These are phyloP conservation scores for Lentinula lateritia DNA, from an alignment of 768 basidiomycete species.

Conservation along the genomic window DNA sequence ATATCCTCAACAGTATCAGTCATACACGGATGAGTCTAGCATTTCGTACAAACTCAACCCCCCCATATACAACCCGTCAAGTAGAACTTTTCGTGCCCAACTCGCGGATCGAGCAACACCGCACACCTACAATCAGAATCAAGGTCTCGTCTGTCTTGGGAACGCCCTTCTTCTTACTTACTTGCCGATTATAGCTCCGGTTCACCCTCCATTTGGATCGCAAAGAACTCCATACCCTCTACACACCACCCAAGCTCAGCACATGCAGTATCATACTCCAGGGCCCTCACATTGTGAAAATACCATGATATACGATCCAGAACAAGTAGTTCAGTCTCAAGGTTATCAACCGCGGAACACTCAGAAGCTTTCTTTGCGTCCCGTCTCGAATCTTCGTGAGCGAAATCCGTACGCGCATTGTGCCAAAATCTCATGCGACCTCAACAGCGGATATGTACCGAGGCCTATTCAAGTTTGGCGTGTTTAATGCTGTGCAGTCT, in stretches of 20 bases:
- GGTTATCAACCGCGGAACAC: constrained; percentile 21
- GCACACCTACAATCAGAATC: background rate
- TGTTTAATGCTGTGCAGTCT: constrained; percentile 91
- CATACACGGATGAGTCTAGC: background rate
- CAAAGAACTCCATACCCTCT: background rate
- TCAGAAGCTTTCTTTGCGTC: constrained; percentile 50
- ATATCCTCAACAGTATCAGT: background rate
- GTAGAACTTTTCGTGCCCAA: background rate
- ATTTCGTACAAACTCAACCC: background rate
- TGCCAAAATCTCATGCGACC: constrained; percentile 6
- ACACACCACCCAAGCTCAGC: background rate
- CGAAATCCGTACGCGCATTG: background rate
- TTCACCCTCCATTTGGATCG: background rate
- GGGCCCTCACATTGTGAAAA: background rate
- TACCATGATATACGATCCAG: background rate
- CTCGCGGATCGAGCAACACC: background rate
- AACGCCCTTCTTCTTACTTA: background rate
- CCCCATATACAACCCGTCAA: background rate
- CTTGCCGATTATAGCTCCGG: background rate
- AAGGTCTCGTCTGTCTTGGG: background rate
- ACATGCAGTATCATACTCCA: background rate
- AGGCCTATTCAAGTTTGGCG: constrained; percentile 77
- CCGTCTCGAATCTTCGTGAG: constrained; percentile 71
- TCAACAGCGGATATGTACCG: constrained; percentile 76
- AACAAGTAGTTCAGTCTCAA: background rate